phyloP scores from a whole-genome alignment of 768 basidiomycete species.

The Tulasnella sp. region DNA sequence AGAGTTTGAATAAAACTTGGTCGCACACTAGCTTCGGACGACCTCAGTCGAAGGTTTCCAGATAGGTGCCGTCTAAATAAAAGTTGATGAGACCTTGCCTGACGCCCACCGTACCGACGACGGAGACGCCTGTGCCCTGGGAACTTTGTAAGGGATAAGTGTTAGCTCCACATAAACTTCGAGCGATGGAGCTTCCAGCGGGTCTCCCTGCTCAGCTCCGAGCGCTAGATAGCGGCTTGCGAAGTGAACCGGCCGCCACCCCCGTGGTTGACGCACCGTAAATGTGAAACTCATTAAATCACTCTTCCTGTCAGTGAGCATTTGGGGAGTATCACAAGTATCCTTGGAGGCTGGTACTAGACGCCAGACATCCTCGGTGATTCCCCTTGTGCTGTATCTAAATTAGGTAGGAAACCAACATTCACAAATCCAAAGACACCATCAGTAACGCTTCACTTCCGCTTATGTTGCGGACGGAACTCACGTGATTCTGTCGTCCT shows the following conservation, averaged over 20 bases:
- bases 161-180: no score
- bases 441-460: no score
- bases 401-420: no score
- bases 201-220: no score
- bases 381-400: no score
- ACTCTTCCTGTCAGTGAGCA: background rate
- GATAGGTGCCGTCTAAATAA: background rate
- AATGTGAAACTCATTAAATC: constrained; percentile 12
- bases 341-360: background rate
- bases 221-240: no score
- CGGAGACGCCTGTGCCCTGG: constrained; percentile 11
- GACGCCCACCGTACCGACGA: constrained; percentile 5
- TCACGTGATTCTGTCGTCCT: no score
- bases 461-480: no score
- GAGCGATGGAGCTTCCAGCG: no score
- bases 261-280: background rate
- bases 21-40: background rate
- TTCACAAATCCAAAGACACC: background rate
- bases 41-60: background rate
- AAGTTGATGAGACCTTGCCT: background rate
- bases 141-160: background rate
- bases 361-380: no score
- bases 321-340: background rate
- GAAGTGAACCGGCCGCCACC: no score
- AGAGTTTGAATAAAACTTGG: background rate